These are phyloP conservation scores for Penicillium italicum DNA, from an alignment of 2,329 filamentous ascomycete genomes.

Conservation along the genomic window DNA sequence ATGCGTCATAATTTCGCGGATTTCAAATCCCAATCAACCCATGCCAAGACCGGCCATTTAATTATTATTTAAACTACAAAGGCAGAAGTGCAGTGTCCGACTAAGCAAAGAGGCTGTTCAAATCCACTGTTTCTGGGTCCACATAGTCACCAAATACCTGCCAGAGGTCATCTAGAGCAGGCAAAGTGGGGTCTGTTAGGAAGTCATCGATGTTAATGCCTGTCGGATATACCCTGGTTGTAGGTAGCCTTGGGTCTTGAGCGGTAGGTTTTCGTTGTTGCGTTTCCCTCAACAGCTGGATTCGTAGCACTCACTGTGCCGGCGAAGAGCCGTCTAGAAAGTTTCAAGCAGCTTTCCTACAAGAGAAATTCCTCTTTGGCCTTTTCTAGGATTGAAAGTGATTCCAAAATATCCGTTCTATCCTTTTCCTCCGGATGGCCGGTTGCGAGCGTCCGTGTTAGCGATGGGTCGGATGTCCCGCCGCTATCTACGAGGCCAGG, in stretches of 20 bases:
- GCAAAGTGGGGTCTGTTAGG: conserved; percentile 8
- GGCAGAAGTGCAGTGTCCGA: conserved; percentile 18
- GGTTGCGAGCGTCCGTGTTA: no score
- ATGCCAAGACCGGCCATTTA: neutral
- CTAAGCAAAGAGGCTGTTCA: conserved; percentile 18
- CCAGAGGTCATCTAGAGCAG: conserved; percentile 19
- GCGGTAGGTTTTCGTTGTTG: neutral
- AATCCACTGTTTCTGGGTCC: conserved; percentile 17
- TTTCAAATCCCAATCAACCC: neutral
- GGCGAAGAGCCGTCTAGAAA: conserved; percentile 29
- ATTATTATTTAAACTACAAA: neutral
- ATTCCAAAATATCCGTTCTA: conserved; percentile 31
- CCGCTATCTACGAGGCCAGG: no score
- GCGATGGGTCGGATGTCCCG: no score
- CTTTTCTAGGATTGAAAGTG: conserved; percentile 34
- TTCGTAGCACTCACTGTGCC: conserved; percentile 18
- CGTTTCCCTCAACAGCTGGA: neutral
- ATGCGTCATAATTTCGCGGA: conserved; percentile 3
- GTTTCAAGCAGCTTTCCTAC: conserved; percentile 32
- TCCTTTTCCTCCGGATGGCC: conserved; percentile 29
- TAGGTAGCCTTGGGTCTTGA: neutral
- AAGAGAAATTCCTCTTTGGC: conserved; percentile 30
- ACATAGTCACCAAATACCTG: conserved; percentile 20
- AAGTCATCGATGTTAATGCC: neutral
- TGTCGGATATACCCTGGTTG: neutral